A percentile compares a stretch with the other conserved stretches of the same genome.
Conservation (phyloP, 2,329 filamentous ascomycete genomes). For the Chaetomium strumarium region DNA sequence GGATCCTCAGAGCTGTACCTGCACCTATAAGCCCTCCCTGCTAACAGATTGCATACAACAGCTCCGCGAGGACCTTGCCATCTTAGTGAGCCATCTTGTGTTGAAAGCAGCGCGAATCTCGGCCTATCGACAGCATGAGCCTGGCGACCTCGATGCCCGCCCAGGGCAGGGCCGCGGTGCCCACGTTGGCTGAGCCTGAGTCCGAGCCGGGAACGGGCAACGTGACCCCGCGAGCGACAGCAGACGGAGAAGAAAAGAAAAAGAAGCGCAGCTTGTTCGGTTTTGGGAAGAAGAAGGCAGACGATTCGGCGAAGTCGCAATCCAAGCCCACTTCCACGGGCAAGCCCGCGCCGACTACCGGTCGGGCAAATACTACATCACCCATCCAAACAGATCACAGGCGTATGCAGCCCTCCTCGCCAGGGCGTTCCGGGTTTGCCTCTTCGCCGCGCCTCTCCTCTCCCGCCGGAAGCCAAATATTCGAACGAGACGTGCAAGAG, state of each 20-base stretch:
- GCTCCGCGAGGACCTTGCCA: background rate
- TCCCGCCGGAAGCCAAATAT: conserved; percentile 75
- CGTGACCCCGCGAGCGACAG: conserved; percentile 31
- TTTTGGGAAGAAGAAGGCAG: conserved; percentile 56
- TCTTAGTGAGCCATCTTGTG: background rate
- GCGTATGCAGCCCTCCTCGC: conserved; percentile 53
- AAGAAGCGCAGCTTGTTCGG: conserved; percentile 56
- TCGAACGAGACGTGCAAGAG: conserved; percentile 93
- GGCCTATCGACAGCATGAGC: conserved; percentile 24
- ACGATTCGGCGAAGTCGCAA: conserved; percentile 33
- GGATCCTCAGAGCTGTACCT: too few species aligned
- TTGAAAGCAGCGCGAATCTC: background rate
- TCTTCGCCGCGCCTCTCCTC: conserved; percentile 50
- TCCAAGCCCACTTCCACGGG: conserved; percentile 22
- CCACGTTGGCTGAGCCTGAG: conserved; percentile 26
- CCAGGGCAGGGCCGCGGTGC: conserved; percentile 27
- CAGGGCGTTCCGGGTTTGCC: conserved; percentile 44
- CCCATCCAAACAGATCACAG: conserved; percentile 32
- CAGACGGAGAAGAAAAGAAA: conserved; percentile 29
- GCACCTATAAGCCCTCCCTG: background rate
- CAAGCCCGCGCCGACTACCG: conserved; percentile 21
- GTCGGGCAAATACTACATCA: conserved; percentile 27
- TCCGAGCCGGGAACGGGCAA: conserved; percentile 24
- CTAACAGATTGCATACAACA: background rate
- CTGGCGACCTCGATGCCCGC: conserved; percentile 24